phyloP scores from a whole-genome alignment of 2,329 filamentous ascomycete species.

The Paraphaeosphaeria sporulosa region DNA sequence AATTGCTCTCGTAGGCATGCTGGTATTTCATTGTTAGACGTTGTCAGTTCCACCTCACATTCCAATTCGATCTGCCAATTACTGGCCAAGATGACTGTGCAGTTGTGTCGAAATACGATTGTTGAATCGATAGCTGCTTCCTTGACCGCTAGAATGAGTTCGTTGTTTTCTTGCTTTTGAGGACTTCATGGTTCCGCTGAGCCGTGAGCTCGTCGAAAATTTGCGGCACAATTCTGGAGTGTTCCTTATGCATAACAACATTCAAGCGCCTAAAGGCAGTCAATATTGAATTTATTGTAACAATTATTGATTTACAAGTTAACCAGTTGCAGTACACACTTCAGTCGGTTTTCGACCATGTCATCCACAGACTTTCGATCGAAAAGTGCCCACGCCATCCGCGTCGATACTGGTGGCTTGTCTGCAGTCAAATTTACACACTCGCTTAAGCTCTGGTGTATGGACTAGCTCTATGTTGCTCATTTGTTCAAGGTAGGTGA shows the following conservation, averaged over 20 bases:
- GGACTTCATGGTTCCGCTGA: not conserved
- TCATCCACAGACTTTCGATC: slow-evolving; percentile 5
- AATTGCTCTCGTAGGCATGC: slow-evolving; percentile 3
- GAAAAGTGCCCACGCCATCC: slow-evolving; percentile 11
- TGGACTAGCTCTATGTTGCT: not conserved
- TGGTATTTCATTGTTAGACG: slow-evolving; percentile 9
- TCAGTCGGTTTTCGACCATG: not conserved
- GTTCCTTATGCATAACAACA: not conserved
- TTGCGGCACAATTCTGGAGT: not conserved
- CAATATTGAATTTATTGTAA: too few species aligned
- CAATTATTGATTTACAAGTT: not conserved
- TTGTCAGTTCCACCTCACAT: not conserved
- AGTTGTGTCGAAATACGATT: not conserved
- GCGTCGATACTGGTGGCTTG: not conserved
- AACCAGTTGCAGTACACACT: slow-evolving; percentile 1
- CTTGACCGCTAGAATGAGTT: too few species aligned
- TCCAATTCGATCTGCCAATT: not conserved
- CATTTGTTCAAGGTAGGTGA: not conserved
- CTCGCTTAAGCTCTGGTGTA: not conserved
- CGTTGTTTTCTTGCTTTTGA: not conserved
- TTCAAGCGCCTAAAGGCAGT: not conserved
- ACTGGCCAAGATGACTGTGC: not conserved
- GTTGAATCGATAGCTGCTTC: not conserved
- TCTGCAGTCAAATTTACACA: not conserved
- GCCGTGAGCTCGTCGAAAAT: not conserved